A percentile compares a stretch with the other conserved stretches of the same genome.
Evolutionary conservation across 2,329 filamentous ascomycete genomes (phyloP).

Genomic region (Fusarium coicis): DNA sequence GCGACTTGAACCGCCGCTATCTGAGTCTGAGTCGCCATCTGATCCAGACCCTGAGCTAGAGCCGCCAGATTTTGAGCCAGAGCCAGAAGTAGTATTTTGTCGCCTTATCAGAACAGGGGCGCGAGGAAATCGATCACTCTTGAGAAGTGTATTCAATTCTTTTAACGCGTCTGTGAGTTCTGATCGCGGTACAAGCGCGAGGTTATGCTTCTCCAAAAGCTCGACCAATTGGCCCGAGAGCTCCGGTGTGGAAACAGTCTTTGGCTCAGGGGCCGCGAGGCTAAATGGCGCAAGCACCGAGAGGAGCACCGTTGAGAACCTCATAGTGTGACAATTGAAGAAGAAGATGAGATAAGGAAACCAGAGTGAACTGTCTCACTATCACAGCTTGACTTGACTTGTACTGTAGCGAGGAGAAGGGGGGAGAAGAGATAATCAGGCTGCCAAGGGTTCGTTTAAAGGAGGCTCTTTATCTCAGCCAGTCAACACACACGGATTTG

Average conservation of each 20-base stretch:
- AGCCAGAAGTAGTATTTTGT: constrained; percentile 24
- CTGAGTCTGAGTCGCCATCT: not conserved
- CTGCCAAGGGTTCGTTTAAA: constrained; percentile 6
- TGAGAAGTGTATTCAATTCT: constrained; percentile 55
- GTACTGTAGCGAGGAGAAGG: not conserved
- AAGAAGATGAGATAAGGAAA: not conserved
- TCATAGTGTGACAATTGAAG: constrained; percentile 45
- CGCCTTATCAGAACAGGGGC: constrained; percentile 19
- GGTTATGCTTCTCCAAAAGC: constrained; percentile 55
- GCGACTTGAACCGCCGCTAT: not conserved
- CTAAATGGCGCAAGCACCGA: constrained; percentile 49
- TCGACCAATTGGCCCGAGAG: constrained; percentile 51
- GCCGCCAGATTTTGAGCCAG: not conserved
- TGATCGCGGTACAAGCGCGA: constrained; percentile 57
- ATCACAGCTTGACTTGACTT: not conserved
- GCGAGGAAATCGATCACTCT: constrained; percentile 38
- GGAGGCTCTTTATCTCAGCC: constrained; percentile 15
- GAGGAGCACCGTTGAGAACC: constrained; percentile 51
- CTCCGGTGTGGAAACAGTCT: constrained; percentile 46
- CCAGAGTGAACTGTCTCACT: not conserved
- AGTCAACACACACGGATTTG: constrained; percentile 16
- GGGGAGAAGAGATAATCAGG: not conserved
- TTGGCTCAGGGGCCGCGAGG: constrained; percentile 45
- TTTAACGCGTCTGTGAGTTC: constrained; percentile 58
- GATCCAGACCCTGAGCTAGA: not conserved